phyloP scores from a whole-genome alignment of 148 eudicot species.

The Diospyros lotus region DNA sequence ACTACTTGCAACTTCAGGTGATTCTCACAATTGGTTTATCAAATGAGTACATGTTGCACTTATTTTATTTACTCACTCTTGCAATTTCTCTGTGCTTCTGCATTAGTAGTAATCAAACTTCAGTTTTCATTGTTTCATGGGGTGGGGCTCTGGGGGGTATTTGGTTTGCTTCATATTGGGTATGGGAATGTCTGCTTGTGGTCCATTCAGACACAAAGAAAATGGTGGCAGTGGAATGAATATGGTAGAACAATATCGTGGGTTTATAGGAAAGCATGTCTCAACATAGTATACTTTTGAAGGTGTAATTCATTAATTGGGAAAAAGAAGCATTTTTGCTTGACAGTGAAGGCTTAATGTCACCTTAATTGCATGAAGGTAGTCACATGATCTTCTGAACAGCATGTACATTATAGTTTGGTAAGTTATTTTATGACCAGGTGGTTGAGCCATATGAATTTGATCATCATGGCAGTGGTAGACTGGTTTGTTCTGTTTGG shows the following conservation, averaged over 20 bases:
- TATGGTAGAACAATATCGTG: not conserved
- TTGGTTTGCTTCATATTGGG: not conserved
- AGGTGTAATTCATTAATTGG: not conserved
- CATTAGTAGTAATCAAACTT: not conserved
- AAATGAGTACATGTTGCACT: not conserved
- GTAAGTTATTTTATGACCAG: not conserved
- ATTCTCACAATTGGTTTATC: not conserved
- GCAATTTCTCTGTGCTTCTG: no score
- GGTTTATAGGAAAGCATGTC: not conserved
- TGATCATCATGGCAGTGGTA: not conserved
- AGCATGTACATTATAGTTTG: not conserved
- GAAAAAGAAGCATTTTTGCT: not conserved
- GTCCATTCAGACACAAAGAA: not conserved
- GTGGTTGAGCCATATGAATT: not conserved
- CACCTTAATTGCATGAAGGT: not conserved
- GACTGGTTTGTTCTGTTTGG: not conserved
- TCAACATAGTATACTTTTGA: slow-evolving; percentile 3
- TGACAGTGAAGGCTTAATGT: not conserved
- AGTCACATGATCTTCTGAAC: not conserved
- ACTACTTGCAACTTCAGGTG: slow-evolving; percentile 88
- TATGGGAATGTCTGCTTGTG: slow-evolving; percentile 3
- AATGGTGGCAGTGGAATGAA: not conserved
- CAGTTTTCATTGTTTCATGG: not conserved
- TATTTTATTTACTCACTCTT: not conserved
- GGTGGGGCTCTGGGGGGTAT: not conserved